Base-by-base conservation (phyloP, 768 basidiomycete genomes). In the Cubamyces sp. region DNA sequence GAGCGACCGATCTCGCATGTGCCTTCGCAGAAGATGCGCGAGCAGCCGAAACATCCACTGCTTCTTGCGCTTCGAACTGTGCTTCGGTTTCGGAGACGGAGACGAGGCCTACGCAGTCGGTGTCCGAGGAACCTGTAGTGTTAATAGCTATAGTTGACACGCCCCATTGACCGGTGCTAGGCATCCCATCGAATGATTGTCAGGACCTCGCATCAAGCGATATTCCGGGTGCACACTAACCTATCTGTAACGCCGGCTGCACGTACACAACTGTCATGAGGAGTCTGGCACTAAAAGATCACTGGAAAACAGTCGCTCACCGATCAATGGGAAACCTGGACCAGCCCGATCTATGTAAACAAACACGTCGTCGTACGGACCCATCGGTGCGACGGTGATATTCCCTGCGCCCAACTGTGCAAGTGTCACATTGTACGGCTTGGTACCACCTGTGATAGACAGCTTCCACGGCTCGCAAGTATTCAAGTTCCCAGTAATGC, bases 381-480 rank as follows among this genome's bases (percentile, higher is more conserved):
- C 74, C 56, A 82, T 68, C 2, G 78, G 77, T 30, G 78, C 74
- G 62, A 81, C 81, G 18, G 77, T 81, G 21, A 81, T 70, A 8
- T 74, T 69, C 0, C 76, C 71, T 0, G 80, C 78, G 51, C 74
- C 72, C 34, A 76, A 54, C 7, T 75, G 72, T 34, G 75, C 76
- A 25, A 84, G 60, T 0, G 77, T 78, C 18, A 83, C 61, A 15
- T 64, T 76, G 69, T 82, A 83, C 0, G 83, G 84, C 37, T 77
- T 75, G 0, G 71, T 70, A 12, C 80, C 81, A 7, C 80, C 82
- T 12, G 69, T 76, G 48, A 84, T 74, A 2, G 70, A 74, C 3
- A 82, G 60, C 3, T 80, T 78, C 82, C 82, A 82, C 2, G 79
- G 78, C 39, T 80, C 66, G 65, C 82, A 84, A 14, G 81, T 81